Evolutionary conservation across 495 filamentous ascomycete species (phyloP).

Genomic region (Pseudevernia furfuracea): DNA sequence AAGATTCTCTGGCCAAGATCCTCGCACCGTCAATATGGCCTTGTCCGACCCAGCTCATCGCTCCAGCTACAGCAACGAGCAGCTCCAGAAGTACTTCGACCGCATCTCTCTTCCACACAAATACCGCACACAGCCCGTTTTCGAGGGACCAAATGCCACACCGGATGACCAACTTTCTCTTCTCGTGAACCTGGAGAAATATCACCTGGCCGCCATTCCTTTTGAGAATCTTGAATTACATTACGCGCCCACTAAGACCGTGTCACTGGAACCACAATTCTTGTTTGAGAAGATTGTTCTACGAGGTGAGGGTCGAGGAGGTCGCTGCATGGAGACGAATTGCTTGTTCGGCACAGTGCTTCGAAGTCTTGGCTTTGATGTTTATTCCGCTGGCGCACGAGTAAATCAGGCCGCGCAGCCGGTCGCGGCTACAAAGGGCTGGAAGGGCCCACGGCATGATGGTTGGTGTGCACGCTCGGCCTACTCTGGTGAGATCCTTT

Average conservation of each 20-base stretch:
- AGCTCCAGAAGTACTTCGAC: neutral
- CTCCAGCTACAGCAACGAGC: neutral
- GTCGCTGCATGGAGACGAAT: neutral
- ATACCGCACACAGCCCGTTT: neutral
- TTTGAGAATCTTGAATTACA: neutral
- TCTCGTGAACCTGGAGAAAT: neutral
- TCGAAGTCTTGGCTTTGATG: neutral
- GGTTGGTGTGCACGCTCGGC: neutral
- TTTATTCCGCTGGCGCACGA: neutral
- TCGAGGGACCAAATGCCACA: neutral
- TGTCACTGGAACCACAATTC: neutral
- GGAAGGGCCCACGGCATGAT: neutral
- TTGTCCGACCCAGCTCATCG: neutral
- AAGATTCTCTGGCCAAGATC: neutral
- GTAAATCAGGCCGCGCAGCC: neutral
- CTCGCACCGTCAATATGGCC: neutral
- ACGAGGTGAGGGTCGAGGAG: neutral
- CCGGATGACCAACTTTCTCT: neutral
- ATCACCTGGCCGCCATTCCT: neutral
- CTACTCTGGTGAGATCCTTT: no score
- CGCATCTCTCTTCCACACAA: neutral
- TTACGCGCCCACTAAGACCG: neutral
- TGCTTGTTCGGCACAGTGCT: neutral
- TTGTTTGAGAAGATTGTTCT: neutral
- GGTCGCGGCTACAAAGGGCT: neutral